These are phyloP conservation scores for Agapanthus africanus DNA, from an alignment of 106 monocot species.

Conservation along the genomic window DNA sequence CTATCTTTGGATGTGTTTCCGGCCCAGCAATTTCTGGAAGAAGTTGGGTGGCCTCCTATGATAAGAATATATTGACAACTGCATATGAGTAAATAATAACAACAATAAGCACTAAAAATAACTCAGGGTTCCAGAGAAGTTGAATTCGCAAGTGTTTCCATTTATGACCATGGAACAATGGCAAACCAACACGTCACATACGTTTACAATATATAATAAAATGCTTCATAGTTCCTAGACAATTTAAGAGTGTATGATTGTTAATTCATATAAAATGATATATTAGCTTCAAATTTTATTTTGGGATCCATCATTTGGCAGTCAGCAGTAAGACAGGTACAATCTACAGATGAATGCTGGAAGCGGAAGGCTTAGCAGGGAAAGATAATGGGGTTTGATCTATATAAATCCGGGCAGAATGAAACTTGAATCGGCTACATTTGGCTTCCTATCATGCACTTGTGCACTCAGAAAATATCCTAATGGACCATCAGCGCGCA, in stretches of 20 bases:
- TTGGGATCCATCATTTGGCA: neutral
- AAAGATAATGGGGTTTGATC: neutral
- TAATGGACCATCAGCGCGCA: neutral
- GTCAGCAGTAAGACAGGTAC: neutral
- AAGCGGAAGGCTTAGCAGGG: neutral
- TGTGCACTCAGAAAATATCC: neutral
- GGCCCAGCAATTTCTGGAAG: slow-evolving; percentile 70
- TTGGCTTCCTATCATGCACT: neutral
- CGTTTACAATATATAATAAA: neutral
- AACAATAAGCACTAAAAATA: slow-evolving; percentile 5
- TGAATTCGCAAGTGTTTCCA: neutral
- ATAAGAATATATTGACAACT: slow-evolving; percentile 13
- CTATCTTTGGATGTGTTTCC: slow-evolving; percentile 77
- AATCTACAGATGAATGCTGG: neutral
- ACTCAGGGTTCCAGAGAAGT: neutral
- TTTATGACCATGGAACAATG: neutral
- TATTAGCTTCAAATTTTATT: neutral
- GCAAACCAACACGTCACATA: neutral
- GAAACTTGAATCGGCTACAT: neutral
- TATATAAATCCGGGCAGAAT: neutral
- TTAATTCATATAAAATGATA: neutral
- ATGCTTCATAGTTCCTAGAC: neutral
- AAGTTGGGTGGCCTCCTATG: slow-evolving; percentile 57
- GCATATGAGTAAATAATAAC: slow-evolving; percentile 2
- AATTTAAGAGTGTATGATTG: neutral